A percentile compares a stretch with the other conserved stretches of the same genome.
Conservation (phyloP, 768 basidiomycete genomes). For the Tricholoma matsutake region DNA sequence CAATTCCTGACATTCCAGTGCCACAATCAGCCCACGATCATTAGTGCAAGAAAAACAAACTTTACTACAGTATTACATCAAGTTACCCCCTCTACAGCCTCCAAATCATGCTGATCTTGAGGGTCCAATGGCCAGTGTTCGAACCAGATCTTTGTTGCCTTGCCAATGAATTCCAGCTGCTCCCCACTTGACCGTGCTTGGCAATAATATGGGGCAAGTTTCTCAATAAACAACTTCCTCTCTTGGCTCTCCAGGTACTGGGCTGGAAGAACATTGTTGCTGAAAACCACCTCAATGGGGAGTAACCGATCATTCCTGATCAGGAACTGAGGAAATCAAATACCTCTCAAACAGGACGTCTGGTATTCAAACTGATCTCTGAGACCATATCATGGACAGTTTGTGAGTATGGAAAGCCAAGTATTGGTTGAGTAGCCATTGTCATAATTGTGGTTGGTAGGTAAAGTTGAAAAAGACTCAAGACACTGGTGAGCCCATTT, state of each 20-base stretch:
- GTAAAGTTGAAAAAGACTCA: neutral
- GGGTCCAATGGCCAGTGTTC: neutral
- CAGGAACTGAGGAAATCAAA: no score
- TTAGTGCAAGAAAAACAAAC: no score
- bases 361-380: no score
- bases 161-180: neutral
- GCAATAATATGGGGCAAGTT: no score
- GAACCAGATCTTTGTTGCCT: neutral
- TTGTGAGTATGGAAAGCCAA: conserved; percentile 12
- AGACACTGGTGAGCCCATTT: neutral
- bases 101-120: no score
- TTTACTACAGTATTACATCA: neutral
- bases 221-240: neutral
- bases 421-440: no score
- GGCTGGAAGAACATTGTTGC: no score
- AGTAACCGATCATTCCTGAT: no score
- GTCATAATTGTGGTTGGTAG: neutral
- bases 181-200: neutral
- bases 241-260: neutral
- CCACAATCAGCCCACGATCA: no score
- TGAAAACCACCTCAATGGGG: no score
- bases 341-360: no score
- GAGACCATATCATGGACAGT: conserved; percentile 8
- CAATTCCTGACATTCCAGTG: no score
- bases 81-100: neutral